phyloP scores from a whole-genome alignment of 2,329 filamentous ascomycete genomes.

The Colletotrichum sp. region DNA sequence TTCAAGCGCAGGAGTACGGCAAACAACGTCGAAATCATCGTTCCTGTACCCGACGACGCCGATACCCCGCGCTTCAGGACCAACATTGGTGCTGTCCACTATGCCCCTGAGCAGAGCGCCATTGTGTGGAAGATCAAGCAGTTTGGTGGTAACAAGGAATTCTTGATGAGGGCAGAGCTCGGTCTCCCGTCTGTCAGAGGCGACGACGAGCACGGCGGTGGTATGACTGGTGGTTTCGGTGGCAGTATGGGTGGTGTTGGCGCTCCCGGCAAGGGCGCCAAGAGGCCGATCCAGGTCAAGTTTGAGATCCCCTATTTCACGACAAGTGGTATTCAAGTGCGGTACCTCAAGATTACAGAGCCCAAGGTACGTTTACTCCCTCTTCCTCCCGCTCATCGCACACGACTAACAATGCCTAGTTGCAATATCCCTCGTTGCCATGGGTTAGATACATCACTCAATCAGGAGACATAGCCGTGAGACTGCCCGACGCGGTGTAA shows the following conservation, averaged over 20 bases:
- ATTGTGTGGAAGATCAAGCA: constrained; percentile 99
- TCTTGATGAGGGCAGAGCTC: constrained; percentile 96
- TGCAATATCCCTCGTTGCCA: constrained; percentile 96
- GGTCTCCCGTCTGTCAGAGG: constrained; percentile 93
- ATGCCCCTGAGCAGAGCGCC: constrained; percentile 94
- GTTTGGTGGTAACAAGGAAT: constrained; percentile 98
- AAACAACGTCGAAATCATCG: constrained; percentile 98
- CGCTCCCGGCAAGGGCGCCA: constrained; percentile 79
- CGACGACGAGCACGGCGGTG: constrained; percentile 93
- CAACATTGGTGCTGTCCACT: constrained; percentile 96
- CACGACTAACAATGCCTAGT: constrained; percentile 49
- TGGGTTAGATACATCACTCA: constrained; percentile 99
- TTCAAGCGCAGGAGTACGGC: constrained; percentile 98
- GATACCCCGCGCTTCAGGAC: constrained; percentile 96
- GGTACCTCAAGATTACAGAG: constrained; percentile 98
- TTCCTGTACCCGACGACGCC: constrained; percentile 96
- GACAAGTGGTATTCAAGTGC: constrained; percentile 97
- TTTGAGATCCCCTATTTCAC: constrained; percentile 99
- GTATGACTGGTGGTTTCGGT: constrained; percentile 97
- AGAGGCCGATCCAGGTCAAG: constrained; percentile 97
- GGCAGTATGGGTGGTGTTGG: constrained; percentile 93
- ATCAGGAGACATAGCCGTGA: constrained; percentile 93
- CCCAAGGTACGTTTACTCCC: constrained; percentile 76
- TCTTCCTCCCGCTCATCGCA: background rate
- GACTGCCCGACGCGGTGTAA: constrained; percentile 88